phyloP scores from a whole-genome alignment of 371 early-diverging fungal genomes.

The Circinella umbellata region DNA sequence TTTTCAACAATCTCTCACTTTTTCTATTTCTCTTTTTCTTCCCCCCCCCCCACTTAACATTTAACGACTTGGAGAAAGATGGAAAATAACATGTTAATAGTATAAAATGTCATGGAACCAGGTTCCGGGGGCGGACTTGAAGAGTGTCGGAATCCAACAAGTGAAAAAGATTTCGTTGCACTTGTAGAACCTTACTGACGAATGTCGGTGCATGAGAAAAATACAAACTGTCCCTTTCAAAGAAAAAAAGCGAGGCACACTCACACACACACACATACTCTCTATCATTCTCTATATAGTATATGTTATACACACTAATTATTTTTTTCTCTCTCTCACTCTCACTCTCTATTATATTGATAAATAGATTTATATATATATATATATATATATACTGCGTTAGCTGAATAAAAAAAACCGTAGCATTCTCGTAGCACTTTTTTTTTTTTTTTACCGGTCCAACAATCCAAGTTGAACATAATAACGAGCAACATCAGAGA shows the following conservation, averaged over 20 bases:
- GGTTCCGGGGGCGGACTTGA: constrained; percentile 11
- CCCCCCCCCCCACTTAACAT: too few species aligned
- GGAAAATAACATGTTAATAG: not conserved
- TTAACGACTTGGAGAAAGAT: not conserved
- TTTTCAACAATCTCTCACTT: too few species aligned
- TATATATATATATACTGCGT: not conserved
- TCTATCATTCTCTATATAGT: not conserved
- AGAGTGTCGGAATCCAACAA: constrained; percentile 10
- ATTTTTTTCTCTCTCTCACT: not conserved
- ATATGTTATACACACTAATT: too few species aligned
- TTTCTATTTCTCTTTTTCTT: too few species aligned
- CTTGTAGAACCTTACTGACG: constrained; percentile 10
- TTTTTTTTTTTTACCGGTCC: not conserved
- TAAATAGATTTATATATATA: not conserved
- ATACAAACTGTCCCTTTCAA: constrained; percentile 5
- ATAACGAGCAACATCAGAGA: not conserved
- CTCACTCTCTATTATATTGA: too few species aligned
- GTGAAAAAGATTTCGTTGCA: not conserved
- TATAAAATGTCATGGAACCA: constrained; percentile 7
- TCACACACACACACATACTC: not conserved
- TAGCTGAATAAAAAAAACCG: not conserved
- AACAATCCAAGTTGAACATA: not conserved
- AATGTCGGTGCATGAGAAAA: constrained; percentile 12
- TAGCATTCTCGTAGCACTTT: constrained; percentile 8
- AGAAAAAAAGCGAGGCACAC: constrained; percentile 3